phyloP scores from a whole-genome alignment of 306 rosid genomes.

The Trifolium pratense region DNA sequence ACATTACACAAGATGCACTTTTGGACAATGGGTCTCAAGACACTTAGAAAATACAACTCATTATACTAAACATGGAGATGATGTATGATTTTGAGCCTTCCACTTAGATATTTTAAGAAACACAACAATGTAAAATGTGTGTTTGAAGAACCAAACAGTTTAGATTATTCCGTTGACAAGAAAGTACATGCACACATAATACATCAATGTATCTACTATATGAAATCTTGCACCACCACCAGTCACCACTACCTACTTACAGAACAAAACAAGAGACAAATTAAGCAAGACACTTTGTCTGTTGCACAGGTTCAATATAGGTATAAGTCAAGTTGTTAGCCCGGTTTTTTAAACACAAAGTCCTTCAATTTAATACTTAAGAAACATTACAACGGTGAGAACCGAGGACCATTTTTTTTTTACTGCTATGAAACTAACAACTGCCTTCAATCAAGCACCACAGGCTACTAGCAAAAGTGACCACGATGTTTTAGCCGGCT shows the following conservation, averaged over 20 bases:
- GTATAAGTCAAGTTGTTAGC: neutral
- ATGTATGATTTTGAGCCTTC: neutral
- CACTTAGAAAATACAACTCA: slow-evolving; percentile 9
- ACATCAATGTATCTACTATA: neutral
- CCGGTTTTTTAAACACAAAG: neutral
- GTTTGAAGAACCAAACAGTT: neutral
- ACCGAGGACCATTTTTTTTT: neutral
- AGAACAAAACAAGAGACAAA: slow-evolving; percentile 15
- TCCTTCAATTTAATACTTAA: slow-evolving; percentile 6
- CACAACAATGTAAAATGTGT: neutral
- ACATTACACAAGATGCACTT: neutral
- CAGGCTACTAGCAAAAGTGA: neutral
- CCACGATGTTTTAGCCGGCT: slow-evolving; percentile 13
- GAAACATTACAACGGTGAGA: neutral
- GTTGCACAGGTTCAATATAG: neutral
- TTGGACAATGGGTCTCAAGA: slow-evolving; percentile 1
- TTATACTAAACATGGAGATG: slow-evolving; percentile 9
- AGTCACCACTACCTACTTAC: neutral
- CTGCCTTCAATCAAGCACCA: slow-evolving; percentile 10
- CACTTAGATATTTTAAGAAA: slow-evolving; percentile 5
- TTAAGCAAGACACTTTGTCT: slow-evolving; percentile 11
- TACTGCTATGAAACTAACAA: neutral
- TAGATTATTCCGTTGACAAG: neutral
- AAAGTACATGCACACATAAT: neutral
- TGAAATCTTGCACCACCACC: slow-evolving; percentile 9